A percentile compares a stretch with the other conserved stretches of the same genome.
Evolutionary conservation across 2,329 filamentous ascomycete species (phyloP).

Genomic region (Drechmeria coniospora): DNA sequence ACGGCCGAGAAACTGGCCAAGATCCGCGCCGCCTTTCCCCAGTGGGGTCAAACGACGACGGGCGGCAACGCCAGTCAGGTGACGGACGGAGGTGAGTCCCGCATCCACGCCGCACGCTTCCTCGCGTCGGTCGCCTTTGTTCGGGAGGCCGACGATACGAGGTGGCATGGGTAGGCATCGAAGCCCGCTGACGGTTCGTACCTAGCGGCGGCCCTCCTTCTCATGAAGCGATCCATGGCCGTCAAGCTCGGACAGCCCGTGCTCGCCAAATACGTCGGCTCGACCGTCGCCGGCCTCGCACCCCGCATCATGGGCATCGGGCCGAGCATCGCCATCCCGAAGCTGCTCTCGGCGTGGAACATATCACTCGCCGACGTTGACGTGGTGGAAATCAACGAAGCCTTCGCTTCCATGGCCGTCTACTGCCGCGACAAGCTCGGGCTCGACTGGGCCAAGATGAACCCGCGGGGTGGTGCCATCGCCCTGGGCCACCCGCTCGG

Average conservation of each 20-base stretch:
- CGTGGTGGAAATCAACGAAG: slow-evolving; percentile 90
- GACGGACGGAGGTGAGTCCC: slow-evolving; percentile 62
- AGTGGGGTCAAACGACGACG: slow-evolving; percentile 74
- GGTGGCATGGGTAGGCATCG: background rate
- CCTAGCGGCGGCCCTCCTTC: slow-evolving; percentile 71
- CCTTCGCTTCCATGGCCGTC: slow-evolving; percentile 93
- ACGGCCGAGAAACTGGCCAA: slow-evolving; percentile 70
- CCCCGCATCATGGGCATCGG: slow-evolving; percentile 96
- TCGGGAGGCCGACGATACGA: too few species aligned
- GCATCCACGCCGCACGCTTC: background rate
- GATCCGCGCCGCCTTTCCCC: slow-evolving; percentile 78
- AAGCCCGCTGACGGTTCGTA: too few species aligned
- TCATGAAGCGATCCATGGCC: slow-evolving; percentile 91
- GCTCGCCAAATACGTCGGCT: slow-evolving; percentile 84
- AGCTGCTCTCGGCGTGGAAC: slow-evolving; percentile 70
- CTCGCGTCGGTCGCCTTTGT: too few species aligned
- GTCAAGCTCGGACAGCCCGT: slow-evolving; percentile 79
- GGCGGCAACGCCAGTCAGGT: slow-evolving; percentile 92
- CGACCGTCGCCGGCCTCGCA: slow-evolving; percentile 77
- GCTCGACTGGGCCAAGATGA: slow-evolving; percentile 63
- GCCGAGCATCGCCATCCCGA: slow-evolving; percentile 57
- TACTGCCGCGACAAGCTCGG: slow-evolving; percentile 69
- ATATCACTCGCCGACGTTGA: slow-evolving; percentile 72
- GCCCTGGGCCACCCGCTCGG: slow-evolving; percentile 74
- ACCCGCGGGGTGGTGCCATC: slow-evolving; percentile 67